Evolutionary conservation across 805 yeast genomes (phyloP), one percentile per base, ranked within the genome.

Genomic region (Tetrapisispora phaffii): DNA sequence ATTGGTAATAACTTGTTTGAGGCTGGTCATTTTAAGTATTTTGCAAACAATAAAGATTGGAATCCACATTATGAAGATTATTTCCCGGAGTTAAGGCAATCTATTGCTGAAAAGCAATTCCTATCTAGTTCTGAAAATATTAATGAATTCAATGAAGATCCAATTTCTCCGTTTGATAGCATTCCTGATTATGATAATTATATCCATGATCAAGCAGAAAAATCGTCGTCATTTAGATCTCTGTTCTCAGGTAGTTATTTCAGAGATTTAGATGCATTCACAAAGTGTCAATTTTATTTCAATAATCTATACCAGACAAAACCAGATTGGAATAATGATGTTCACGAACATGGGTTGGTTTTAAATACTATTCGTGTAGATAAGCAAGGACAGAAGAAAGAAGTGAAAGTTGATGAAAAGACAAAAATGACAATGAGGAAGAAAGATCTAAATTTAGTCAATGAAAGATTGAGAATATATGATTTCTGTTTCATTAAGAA

Each of bases 391-490:
- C 21, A 22, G 23, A 8, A 21, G 13, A 35, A 35, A 15, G n/a
- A 5, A 9, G 4, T 28, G 10, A 28, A 28, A 10, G 13, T 28
- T 6, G 13, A n/a, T 28, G 13, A 24, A 24, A 24, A 24, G 28
- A 10, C 7, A 24, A 24, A 28, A 28, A 3, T n/a, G 13, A 28
- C 10, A 7, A 28, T 28, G 31, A 28, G 7, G 33, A 26, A 31
- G 10, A 39, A 39, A 20, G n/a, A 32, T 39, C 32, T 39, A 16
- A 32, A 32, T 31, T 19, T 39, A 19, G 15, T 39, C 4, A 21
- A 17, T 21, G 34, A 56, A 46, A 51, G 58, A 33, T 28, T 50
- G 24, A 50, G 59, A 44, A 36, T 55, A 23, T 55, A 53, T 37
- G 53, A 56, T 34, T 37, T 35, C 4, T 55, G 59, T 41, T 55